A percentile compares a stretch with the other conserved stretches of the same genome.
These are phyloP conservation scores for Tylopilus sp. DNA, from an alignment of 768 basidiomycete species.

Conservation along the genomic window DNA sequence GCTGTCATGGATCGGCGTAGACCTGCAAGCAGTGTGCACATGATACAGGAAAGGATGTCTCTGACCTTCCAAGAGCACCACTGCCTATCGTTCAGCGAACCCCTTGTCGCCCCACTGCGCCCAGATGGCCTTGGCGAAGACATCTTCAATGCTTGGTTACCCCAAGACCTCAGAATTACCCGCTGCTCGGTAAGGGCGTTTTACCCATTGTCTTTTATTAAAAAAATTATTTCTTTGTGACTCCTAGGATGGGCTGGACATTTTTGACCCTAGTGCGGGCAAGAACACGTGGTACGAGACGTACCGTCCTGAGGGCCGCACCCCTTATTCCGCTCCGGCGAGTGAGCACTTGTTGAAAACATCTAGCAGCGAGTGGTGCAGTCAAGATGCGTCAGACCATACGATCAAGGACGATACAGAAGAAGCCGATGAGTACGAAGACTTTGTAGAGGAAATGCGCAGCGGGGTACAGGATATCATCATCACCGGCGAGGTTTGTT, in stretches of 20 bases:
- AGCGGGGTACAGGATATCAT: conserved; percentile 51
- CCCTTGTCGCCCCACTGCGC: conserved; percentile 34
- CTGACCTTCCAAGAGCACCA: conserved; percentile 46
- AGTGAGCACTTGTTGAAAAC: conserved; percentile 25
- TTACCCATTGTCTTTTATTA: neutral
- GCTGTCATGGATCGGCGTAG: conserved; percentile 22
- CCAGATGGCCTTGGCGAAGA: conserved; percentile 38
- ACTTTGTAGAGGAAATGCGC: conserved; percentile 34
- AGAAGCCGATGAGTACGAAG: conserved; percentile 35
- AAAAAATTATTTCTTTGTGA: conserved; percentile 12
- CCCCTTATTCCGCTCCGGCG: conserved; percentile 35
- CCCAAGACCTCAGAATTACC: conserved; percentile 33
- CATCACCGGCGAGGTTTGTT: conserved; percentile 47
- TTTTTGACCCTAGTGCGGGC: conserved; percentile 39
- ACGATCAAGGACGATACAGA: conserved; percentile 25
- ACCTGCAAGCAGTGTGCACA: conserved; percentile 17
- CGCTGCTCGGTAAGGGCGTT: conserved; percentile 31
- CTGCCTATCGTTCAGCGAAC: conserved; percentile 38
- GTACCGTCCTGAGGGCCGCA: conserved; percentile 36
- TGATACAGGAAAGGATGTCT: conserved; percentile 38
- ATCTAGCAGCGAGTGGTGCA: conserved; percentile 21
- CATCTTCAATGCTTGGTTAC: conserved; percentile 48
- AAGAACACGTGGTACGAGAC: conserved; percentile 44
- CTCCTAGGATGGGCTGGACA: conserved; percentile 39
- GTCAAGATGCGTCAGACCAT: conserved; percentile 20